Evolutionary conservation across 2,329 filamentous ascomycete species (phyloP).

Genomic region (Sordariomycetes sp.): DNA sequence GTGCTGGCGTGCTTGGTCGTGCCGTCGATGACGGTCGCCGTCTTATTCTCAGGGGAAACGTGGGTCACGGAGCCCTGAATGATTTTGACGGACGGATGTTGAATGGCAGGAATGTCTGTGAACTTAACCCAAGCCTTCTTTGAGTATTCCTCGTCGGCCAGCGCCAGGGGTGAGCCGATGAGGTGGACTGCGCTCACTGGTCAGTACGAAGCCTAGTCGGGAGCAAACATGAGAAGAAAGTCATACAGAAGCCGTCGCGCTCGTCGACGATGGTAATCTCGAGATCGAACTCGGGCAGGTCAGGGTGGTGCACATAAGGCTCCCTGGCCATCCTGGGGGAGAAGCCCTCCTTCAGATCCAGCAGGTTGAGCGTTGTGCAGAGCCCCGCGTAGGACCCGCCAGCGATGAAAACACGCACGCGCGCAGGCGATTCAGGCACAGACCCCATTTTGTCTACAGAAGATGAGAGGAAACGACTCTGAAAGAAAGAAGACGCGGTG

Average conservation of each 20-base stretch:
- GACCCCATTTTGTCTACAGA: slow-evolving; percentile 1
- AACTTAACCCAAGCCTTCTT: slow-evolving; percentile 63
- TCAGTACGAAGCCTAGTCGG: not conserved
- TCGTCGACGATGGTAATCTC: slow-evolving; percentile 71
- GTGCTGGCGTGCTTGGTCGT: slow-evolving; percentile 30
- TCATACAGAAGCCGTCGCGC: slow-evolving; percentile 73
- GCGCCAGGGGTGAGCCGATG: slow-evolving; percentile 66
- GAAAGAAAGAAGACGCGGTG: not conserved
- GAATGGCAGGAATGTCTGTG: slow-evolving; percentile 56
- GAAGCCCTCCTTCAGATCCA: slow-evolving; percentile 53
- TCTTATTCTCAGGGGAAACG: slow-evolving; percentile 51
- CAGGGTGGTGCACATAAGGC: slow-evolving; percentile 27
- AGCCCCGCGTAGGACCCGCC: slow-evolving; percentile 69
- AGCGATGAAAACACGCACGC: slow-evolving; percentile 52
- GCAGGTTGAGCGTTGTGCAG: slow-evolving; percentile 54
- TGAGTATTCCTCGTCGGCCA: slow-evolving; percentile 54
- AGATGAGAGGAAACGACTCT: not conserved
- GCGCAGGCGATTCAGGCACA: not conserved
- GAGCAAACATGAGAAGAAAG: not conserved
- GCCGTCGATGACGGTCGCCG: slow-evolving; percentile 44
- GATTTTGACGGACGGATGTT: slow-evolving; percentile 49
- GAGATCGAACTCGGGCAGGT: slow-evolving; percentile 41
- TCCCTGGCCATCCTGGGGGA: slow-evolving; percentile 32
- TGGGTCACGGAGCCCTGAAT: slow-evolving; percentile 55
- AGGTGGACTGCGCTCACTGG: slow-evolving; percentile 55